These are phyloP conservation scores for Dictyostelium citrinum DNA, from an alignment of 78 protist species.

Conservation along the genomic window DNA sequence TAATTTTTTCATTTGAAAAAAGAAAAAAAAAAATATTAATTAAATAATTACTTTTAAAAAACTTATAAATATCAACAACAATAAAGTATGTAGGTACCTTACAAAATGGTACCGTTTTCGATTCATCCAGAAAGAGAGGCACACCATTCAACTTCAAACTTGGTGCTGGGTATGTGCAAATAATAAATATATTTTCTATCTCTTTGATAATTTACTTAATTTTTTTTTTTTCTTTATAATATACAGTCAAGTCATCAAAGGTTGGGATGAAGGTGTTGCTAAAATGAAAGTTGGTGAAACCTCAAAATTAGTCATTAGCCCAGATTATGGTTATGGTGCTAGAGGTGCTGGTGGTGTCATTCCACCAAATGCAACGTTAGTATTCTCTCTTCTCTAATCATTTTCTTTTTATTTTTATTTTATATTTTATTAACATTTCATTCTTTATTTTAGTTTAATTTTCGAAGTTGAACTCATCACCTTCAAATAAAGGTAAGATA, in stretches of 20 bases:
- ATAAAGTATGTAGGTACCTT: background rate
- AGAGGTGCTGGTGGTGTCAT: conserved; percentile 16
- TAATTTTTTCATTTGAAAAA: too few species aligned
- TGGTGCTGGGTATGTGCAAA: conserved; percentile 31
- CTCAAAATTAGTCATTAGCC: conserved; percentile 74
- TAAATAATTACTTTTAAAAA: too few species aligned
- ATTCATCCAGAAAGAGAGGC: background rate
- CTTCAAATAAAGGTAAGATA: too few species aligned
- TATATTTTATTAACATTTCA: too few species aligned
- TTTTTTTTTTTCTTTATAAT: too few species aligned
- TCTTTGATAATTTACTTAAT: too few species aligned
- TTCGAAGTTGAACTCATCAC: too few species aligned
- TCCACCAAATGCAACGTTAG: background rate
- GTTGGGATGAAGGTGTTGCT: conserved; percentile 79
- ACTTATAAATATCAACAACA: too few species aligned
- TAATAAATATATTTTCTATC: too few species aligned
- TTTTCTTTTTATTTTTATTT: too few species aligned
- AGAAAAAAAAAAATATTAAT: too few species aligned
- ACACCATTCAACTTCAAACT: conserved; percentile 65
- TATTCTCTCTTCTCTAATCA: background rate
- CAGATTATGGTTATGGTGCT: conserved; percentile 68
- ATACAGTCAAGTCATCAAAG: conserved; percentile 81
- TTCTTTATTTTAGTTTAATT: too few species aligned
- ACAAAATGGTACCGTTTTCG: background rate
- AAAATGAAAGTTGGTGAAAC: conserved; percentile 83